A percentile compares a stretch with the other conserved stretches of the same genome.
Evolutionary conservation across 192 early-diverging fungal genomes (phyloP).

Genomic region (Cetraspora pellucida): DNA sequence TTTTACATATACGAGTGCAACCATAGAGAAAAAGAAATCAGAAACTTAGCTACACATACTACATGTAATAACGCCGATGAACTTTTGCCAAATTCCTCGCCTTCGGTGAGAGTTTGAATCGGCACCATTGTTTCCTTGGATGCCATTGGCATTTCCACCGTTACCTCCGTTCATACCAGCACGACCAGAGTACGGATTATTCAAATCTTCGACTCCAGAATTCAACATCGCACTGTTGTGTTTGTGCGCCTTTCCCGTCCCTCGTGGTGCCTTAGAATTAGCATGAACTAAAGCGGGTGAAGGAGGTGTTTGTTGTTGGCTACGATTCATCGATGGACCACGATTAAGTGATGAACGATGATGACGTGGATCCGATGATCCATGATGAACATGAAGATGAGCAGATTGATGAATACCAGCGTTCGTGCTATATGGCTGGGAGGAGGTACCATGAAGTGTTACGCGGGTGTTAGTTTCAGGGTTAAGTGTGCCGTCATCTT

Average conservation of each 20-base stretch:
- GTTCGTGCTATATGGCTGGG: constrained; percentile 36
- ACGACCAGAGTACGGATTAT: constrained; percentile 19
- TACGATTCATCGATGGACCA: constrained; percentile 31
- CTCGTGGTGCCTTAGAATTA: constrained; percentile 1
- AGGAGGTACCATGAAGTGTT: constrained; percentile 29
- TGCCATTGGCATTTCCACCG: constrained; percentile 18
- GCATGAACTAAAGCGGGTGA: constrained; percentile 7
- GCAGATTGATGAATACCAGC: constrained; percentile 29
- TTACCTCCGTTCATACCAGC: constrained; percentile 30
- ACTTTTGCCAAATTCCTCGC: constrained; percentile 44
- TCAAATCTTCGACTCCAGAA: constrained; percentile 28
- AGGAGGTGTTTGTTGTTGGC: constrained; percentile 12
- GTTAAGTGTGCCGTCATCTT: constrained; percentile 28
- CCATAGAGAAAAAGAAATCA: constrained; percentile 6
- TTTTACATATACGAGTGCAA: background rate
- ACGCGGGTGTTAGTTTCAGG: constrained; percentile 32
- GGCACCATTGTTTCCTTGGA: constrained; percentile 25
- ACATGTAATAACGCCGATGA: constrained; percentile 51
- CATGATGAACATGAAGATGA: constrained; percentile 28
- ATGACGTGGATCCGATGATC: constrained; percentile 27
- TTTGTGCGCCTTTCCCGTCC: constrained; percentile 2
- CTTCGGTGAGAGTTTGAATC: constrained; percentile 34
- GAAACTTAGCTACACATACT: constrained; percentile 44
- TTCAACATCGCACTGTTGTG: constrained; percentile 6
- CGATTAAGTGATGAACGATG: constrained; percentile 28